phyloP scores from a whole-genome alignment of 108 stramenopile species.

The Cyclotella sp. region DNA sequence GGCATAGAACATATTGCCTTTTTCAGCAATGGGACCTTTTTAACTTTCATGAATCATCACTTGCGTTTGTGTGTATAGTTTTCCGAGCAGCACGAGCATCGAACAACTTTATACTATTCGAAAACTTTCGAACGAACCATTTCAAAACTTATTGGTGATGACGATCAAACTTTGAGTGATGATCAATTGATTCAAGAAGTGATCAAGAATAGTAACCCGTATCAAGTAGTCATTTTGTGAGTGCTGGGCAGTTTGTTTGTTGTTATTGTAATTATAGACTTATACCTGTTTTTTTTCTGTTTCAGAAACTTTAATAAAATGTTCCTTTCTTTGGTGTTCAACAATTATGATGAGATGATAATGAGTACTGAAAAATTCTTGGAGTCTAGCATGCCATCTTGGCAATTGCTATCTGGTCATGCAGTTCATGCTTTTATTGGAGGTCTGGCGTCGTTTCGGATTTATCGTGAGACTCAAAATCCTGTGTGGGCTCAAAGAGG shows the following conservation, averaged over 20 bases:
- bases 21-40: too few relatives aligned
- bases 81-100: neutral
- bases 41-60: too few relatives aligned
- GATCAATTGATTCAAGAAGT: too few relatives aligned
- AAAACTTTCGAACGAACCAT: neutral
- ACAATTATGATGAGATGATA: constrained; percentile 7
- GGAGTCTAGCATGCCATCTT: neutral
- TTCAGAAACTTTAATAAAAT: neutral
- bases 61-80: too few relatives aligned
- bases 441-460: constrained; percentile 18
- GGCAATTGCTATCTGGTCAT: too few relatives aligned
- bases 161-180: too few relatives aligned
- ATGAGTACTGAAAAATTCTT: neutral
- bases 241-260: neutral
- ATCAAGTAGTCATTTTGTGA: constrained; percentile 4
- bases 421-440: neutral
- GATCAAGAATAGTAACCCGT: neutral
- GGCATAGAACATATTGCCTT: too few relatives aligned
- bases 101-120: neutral
- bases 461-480: too few relatives aligned
- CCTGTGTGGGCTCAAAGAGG: constrained; percentile 3
- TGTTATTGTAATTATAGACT: neutral
- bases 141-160: neutral
- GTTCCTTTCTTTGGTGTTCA: constrained; percentile 7
- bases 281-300: neutral